These are phyloP conservation scores for Escovopsis sp. DNA, from an alignment of 2,329 filamentous ascomycete genomes.

Conservation along the genomic window DNA sequence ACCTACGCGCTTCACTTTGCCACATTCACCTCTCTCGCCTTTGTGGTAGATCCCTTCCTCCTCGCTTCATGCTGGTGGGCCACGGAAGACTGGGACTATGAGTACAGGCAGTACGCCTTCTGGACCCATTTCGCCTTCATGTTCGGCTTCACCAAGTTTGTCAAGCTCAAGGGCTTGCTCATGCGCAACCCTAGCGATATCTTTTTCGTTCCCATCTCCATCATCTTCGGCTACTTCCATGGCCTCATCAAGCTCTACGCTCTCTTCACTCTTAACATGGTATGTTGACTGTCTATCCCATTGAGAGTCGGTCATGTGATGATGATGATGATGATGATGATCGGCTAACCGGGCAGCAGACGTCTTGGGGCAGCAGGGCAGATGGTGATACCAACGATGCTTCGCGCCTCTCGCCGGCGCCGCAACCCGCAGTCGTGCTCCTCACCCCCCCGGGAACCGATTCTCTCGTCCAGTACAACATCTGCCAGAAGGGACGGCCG, in stretches of 20 bases:
- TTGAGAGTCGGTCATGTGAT: neutral
- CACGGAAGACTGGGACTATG: slow-evolving; percentile 43
- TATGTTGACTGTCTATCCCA: slow-evolving; percentile 31
- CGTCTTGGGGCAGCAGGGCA: slow-evolving; percentile 87
- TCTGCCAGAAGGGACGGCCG: slow-evolving; percentile 25
- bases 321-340: neutral
- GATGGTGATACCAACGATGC: slow-evolving; percentile 77
- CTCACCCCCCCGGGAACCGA: slow-evolving; percentile 28
- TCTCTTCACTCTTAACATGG: slow-evolving; percentile 66
- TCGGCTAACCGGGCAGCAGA: slow-evolving; percentile 36
- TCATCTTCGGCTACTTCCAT: slow-evolving; percentile 86
- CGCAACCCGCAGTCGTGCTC: slow-evolving; percentile 26
- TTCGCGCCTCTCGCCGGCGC: slow-evolving; percentile 45
- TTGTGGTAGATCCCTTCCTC: slow-evolving; percentile 61
- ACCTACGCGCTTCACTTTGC: slow-evolving; percentile 87
- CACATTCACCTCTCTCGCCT: slow-evolving; percentile 78
- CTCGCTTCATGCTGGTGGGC: slow-evolving; percentile 56
- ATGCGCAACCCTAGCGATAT: slow-evolving; percentile 71
- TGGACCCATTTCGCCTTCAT: slow-evolving; percentile 57
- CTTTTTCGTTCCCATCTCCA: slow-evolving; percentile 66
- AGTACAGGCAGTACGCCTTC: slow-evolving; percentile 38
- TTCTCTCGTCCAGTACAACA: slow-evolving; percentile 32
- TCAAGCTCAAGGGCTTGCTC: slow-evolving; percentile 83
- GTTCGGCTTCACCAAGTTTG: slow-evolving; percentile 70
- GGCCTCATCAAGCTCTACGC: slow-evolving; percentile 86